Conservation (phyloP, 2,329 filamentous ascomycete genomes). For the Cladosporium velox region DNA sequence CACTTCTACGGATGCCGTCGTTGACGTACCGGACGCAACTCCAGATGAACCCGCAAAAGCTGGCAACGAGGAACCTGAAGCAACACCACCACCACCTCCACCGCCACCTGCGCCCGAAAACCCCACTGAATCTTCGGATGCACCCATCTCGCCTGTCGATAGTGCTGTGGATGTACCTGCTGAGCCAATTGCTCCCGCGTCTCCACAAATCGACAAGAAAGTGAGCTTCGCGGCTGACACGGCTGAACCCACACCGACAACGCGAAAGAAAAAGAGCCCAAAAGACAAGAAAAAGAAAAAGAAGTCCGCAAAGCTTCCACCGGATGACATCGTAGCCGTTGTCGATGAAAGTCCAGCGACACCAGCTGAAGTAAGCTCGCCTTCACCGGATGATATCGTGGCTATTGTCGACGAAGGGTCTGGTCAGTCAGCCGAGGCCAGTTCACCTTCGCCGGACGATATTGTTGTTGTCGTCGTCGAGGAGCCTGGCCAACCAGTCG, state of each 20-base stretch:
- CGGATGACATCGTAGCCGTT: slow-evolving; percentile 32
- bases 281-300: slow-evolving; percentile 30
- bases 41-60: not conserved
- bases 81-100: not conserved
- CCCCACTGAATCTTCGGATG: not conserved
- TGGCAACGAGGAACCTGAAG: not conserved
- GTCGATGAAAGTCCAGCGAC: slow-evolving; percentile 24
- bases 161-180: not conserved
- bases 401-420: slow-evolving; percentile 27
- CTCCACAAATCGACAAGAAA: slow-evolving; percentile 29
- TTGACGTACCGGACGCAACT: not conserved
- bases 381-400: slow-evolving; percentile 30
- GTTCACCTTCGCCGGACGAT: not conserved
- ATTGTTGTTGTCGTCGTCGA: not conserved
- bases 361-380: not conserved
- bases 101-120: slow-evolving; percentile 8
- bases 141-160: not conserved
- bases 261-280: slow-evolving; percentile 30
- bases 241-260: slow-evolving; percentile 30
- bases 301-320: slow-evolving; percentile 24
- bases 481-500: not conserved
- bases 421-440: not conserved
- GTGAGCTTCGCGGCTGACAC: slow-evolving; percentile 35
- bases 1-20: not conserved
- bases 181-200: slow-evolving; percentile 10